Evolutionary conservation across 352 stramenopile species (phyloP), one percentile per base, ranked within the genome.

Genomic region (Pythium sukuiense): DNA sequence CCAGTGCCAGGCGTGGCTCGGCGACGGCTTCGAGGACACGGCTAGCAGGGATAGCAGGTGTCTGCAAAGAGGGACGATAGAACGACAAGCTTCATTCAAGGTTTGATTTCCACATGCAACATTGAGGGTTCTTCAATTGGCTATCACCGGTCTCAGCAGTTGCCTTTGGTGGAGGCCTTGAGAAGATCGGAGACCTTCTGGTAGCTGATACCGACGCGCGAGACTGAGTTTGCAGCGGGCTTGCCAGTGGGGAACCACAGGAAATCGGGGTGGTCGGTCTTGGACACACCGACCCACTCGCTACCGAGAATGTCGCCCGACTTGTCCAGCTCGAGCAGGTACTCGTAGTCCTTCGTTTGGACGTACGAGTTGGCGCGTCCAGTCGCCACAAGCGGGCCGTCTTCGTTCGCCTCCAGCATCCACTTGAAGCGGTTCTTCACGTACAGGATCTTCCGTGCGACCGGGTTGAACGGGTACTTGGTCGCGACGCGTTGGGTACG

Each of bases 401-500:
- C 43, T 13, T 59, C 45, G 16, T 37, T 56, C 7, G 33, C 39
- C 35, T 69, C 62, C 16, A 69, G 43, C 24, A 69, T 30, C 62
- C 62, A 69, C 29, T 49, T 43, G 55, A 69, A 54, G 11, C 53
- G 54, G 54, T 41, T 62, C 45, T 63, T 46, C 2, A 69, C 43
- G 55, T 62, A 69, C 54, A 69, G n/a, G 55, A 69, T 59, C 24
- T 61, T 69, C 29, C 56, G 39, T 3, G 39, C 61, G 24, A 48
- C 53, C 14, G 37, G 29, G 33, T 67, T 67, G 43, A 67, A 67
- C 18, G 52, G 52, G 32, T 67, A 67, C 2, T 20, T 58, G 3
- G 53, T 52, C 6, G 61, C 76, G 81, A n/a, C 67, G 83, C 1
- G 76, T 58, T 2, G 57, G 27, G 27, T 69, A 57, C 5, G 29